Percentiles rank a stretch among this genome's conserved stretches.
Conservation (phyloP, 805 yeast species). For the Schizosaccharomyces japonicus region DNA sequence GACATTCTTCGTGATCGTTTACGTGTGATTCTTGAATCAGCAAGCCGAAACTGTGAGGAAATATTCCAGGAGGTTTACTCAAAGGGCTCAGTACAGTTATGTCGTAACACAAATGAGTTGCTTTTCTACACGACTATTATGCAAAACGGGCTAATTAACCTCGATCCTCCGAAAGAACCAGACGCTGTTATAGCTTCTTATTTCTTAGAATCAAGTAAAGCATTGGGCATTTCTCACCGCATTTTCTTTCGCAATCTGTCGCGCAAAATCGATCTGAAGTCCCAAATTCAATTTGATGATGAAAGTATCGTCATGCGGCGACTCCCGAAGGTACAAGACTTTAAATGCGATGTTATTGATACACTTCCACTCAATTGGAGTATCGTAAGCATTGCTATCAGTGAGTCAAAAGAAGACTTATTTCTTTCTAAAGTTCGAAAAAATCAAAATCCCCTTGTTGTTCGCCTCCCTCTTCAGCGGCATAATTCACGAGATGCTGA, state of each 20-base stretch:
- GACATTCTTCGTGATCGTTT: not conserved
- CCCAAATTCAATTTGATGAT: slow-evolving; percentile 8
- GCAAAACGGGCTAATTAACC: not conserved
- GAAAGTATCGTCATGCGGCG: not conserved
- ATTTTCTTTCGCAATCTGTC: not conserved
- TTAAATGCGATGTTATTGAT: slow-evolving; percentile 9
- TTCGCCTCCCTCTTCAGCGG: slow-evolving; percentile 38
- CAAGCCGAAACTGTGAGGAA: not conserved
- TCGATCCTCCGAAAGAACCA: not conserved
- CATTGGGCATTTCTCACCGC: slow-evolving; percentile 8
- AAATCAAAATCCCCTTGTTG: slow-evolving; percentile 20
- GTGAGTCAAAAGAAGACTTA: slow-evolving; percentile 34
- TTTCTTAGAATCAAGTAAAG: slow-evolving; percentile 8
- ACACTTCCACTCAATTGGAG: slow-evolving; percentile 29
- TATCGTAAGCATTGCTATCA: slow-evolving; percentile 36
- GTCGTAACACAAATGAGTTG: not conserved
- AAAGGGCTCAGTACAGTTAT: not conserved
- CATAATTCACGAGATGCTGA: slow-evolving; percentile 24
- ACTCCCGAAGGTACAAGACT: slow-evolving; percentile 8
- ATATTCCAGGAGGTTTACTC: not conserved
- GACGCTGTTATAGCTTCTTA: not conserved
- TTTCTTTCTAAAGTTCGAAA: slow-evolving; percentile 25
- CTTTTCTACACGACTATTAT: not conserved
- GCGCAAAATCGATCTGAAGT: slow-evolving; percentile 8
- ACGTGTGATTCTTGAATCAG: not conserved